Conservation (phyloP, 768 basidiomycete genomes). For the Calocybe cyanea region DNA sequence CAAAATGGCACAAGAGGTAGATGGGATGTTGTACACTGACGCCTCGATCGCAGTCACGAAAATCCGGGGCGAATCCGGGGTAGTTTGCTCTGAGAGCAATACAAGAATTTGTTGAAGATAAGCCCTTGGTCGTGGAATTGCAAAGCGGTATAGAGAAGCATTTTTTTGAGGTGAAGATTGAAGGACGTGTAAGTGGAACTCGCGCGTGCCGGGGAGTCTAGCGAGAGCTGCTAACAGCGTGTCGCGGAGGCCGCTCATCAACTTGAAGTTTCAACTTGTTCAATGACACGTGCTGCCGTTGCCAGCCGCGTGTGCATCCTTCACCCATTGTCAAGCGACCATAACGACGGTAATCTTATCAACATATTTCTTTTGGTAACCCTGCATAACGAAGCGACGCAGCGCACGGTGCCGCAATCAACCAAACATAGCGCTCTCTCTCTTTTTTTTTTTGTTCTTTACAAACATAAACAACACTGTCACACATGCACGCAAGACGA, state of each 20-base stretch:
- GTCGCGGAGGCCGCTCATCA: conserved; percentile 53
- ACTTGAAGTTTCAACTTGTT: conserved; percentile 7
- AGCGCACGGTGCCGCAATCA: no score
- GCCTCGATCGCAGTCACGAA: conserved; percentile 82
- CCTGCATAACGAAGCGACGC: no score
- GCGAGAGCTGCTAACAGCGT: conserved; percentile 54
- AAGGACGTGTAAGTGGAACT: conserved; percentile 74
- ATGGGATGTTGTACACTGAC: conserved; percentile 66
- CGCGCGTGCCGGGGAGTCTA: conserved; percentile 59
- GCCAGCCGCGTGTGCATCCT: no score
- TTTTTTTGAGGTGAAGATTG: conserved; percentile 65
- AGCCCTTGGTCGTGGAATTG: conserved; percentile 58
- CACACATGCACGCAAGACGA: no score
- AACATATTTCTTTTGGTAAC: no score
- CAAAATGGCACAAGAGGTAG: conserved; percentile 65
- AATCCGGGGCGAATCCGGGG: conserved; percentile 46
- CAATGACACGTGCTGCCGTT: conserved; percentile 3
- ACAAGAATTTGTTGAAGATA: conserved; percentile 77
- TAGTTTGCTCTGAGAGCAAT: conserved; percentile 62
- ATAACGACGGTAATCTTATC: neutral
- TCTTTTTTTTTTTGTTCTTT: no score
- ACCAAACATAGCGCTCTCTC: no score
- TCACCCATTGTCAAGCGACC: no score
- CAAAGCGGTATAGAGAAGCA: conserved; percentile 70
- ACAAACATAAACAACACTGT: no score